Base-by-base conservation (phyloP, 371 early-diverging fungal species). In the Lichtheimia ornata region DNA sequence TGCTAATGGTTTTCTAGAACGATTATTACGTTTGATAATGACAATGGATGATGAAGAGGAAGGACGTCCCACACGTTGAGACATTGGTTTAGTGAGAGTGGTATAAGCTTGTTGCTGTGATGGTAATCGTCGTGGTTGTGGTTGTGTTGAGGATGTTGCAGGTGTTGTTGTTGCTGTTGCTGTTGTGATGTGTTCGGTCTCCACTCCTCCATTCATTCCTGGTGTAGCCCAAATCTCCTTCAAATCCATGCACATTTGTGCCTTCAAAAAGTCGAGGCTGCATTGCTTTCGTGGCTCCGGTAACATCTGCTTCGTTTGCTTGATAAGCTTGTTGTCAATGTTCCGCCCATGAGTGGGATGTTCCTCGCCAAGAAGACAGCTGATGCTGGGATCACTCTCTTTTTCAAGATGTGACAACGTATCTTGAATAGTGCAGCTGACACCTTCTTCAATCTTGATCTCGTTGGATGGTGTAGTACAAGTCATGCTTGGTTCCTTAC, bases 401-500 rank as follows among this genome's bases (percentile, higher is more conserved):
- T 55, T 12, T 45, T 69, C 28, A n/a, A 73, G 69, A 18, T 59
- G 54, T 4, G 64, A 58, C 42, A 85, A 53, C 0, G 87, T 82
- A 17, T 84, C 83, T 4, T 76, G 58, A 28, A 93, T 78, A 5
- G 81, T 82, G 43, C 83, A 67, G 51, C 83, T 79, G 20, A 65
- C 35, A 13, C 93, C 94, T 15, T 84, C 82, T 7, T 84, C 71
- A 44, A 94, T 88, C 5, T 80, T 76, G 7, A 64, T 67, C 13
- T 74, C 65, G 53, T 91, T 83, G 3, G 93, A 90, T 0, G 94
- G 92, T 18, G 94, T 94, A 20, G 87, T 61, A 62, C 95, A 94
- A 41, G 78, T 72, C 85, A 88, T 84, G 44, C 81, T 82, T 9
- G 92, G 94, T 63, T 97, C 99, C 67, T 98, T 98, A 43, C 99